phyloP scores from a whole-genome alignment of 306 rosid species.

The Casuarina equisetifolia region DNA sequence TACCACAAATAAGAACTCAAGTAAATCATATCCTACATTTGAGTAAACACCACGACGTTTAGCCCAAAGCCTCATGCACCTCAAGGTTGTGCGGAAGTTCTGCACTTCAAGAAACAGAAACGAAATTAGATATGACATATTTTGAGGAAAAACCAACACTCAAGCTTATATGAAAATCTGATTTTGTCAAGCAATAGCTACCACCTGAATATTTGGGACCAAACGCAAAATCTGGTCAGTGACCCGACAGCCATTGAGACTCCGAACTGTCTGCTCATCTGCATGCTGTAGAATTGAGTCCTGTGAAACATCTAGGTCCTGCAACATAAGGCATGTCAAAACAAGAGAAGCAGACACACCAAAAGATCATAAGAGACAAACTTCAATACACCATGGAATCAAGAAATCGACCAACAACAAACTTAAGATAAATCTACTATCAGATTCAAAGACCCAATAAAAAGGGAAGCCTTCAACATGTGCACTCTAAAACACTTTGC shows the following conservation, averaged over 20 bases:
- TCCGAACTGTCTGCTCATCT: conserved; percentile 96
- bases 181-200: conserved; percentile 6
- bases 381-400: background rate
- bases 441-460: background rate
- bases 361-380: background rate
- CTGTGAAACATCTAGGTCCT: conserved; percentile 95
- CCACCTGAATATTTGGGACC: conserved; percentile 97
- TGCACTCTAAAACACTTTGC: background rate
- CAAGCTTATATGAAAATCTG: background rate
- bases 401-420: background rate
- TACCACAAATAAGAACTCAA: conserved; percentile 14
- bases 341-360: background rate
- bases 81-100: conserved; percentile 89
- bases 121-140: conserved; percentile 29
- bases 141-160: conserved; percentile 8
- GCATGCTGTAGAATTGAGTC: conserved; percentile 79
- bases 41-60: conserved; percentile 96
- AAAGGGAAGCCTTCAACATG: background rate
- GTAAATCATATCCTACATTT: conserved; percentile 56
- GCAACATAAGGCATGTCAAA: conserved; percentile 22
- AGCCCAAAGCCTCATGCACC: conserved; percentile 98
- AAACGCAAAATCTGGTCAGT: conserved; percentile 89
- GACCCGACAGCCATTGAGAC: conserved; percentile 96
- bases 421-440: background rate
- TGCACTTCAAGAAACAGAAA: conserved; percentile 42